Percentiles rank a stretch among this genome's conserved stretches.
Evolutionary conservation across 2,329 filamentous ascomycete species (phyloP).

Genomic region (Colletotrichum neosansevieriae): DNA sequence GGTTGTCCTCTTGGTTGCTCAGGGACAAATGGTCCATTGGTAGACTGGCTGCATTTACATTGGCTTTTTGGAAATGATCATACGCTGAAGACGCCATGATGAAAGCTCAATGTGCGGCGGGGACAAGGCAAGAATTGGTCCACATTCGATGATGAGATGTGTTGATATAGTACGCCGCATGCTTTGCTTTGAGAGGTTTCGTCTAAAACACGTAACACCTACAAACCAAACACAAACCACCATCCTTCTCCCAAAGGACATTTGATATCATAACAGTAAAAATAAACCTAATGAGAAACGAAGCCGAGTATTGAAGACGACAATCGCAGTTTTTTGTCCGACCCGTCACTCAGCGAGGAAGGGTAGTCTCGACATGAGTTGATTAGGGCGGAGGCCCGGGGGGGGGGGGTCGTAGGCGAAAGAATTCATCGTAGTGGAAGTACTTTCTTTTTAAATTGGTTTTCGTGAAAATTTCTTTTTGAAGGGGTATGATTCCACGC

Average conservation of each 20-base stretch:
- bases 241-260: slow-evolving; percentile 11
- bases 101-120: no score
- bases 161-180: slow-evolving; percentile 19
- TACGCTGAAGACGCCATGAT: background rate
- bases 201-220: slow-evolving; percentile 21
- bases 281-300: slow-evolving; percentile 7
- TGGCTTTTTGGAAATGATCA: no score
- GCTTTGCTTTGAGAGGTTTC: slow-evolving; percentile 28
- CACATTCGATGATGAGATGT: slow-evolving; percentile 5
- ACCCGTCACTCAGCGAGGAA: slow-evolving; percentile 21
- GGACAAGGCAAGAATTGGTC: background rate
- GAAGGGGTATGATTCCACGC: background rate
- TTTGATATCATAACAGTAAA: slow-evolving; percentile 36
- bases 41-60: no score
- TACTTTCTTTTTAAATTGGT: background rate
- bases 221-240: background rate
- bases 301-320: background rate
- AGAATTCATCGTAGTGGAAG: background rate
- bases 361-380: slow-evolving; percentile 15
- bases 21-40: no score
- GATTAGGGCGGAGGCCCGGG: slow-evolving; percentile 29
- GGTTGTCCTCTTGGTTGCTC: no score
- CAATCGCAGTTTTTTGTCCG: background rate
- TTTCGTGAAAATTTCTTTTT: background rate
- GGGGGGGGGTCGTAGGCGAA: slow-evolving; percentile 10